These are phyloP conservation scores for Gnomoniopsis sp. DNA, from an alignment of 2,329 filamentous ascomycete genomes.

Conservation along the genomic window DNA sequence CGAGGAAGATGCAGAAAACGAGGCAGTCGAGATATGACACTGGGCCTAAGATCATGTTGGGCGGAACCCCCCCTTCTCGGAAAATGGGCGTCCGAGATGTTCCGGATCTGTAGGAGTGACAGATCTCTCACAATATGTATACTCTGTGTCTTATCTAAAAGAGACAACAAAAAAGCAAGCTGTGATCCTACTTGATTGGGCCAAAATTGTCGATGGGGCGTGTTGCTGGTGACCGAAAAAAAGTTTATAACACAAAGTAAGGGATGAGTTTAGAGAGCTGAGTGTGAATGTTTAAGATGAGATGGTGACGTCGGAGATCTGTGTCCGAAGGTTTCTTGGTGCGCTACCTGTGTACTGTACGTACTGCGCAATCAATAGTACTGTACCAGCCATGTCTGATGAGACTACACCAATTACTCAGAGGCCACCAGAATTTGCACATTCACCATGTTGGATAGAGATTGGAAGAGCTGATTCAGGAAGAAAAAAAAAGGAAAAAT, in stretches of 20 bases:
- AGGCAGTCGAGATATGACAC: constrained; percentile 74
- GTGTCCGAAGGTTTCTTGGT: background rate
- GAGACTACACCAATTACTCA: too few species aligned
- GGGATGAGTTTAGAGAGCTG: background rate
- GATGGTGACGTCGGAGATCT: constrained; percentile 12
- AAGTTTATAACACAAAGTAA: background rate
- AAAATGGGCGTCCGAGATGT: background rate
- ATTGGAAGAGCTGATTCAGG: background rate
- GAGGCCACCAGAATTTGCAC: background rate
- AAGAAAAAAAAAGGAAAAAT: background rate
- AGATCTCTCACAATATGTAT: background rate
- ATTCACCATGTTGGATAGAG: background rate
- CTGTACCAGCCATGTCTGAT: background rate
- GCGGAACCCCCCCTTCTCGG: background rate
- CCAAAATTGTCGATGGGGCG: background rate
- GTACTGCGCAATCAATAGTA: too few species aligned
- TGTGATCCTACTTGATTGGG: background rate
- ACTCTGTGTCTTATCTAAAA: background rate
- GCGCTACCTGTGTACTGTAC: too few species aligned
- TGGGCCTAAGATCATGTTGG: constrained; percentile 68
- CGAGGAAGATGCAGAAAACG: constrained; percentile 67
- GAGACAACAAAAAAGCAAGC: background rate
- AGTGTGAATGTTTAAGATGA: background rate
- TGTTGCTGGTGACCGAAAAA: background rate
- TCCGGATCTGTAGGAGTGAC: background rate